Base-by-base conservation (phyloP, 306 rosid species). In the Macrotyloma uniflorum region DNA sequence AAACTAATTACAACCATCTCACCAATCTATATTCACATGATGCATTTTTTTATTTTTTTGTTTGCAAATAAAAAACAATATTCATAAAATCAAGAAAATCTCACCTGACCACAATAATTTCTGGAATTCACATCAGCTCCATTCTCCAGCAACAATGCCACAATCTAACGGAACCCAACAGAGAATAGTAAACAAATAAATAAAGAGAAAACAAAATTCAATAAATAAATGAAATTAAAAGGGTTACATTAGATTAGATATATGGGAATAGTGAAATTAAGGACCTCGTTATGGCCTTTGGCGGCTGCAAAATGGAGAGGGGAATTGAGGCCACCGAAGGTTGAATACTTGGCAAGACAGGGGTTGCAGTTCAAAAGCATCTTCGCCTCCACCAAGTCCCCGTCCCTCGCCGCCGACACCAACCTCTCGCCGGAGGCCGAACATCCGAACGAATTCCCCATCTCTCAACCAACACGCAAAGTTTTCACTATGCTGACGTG, bases 321-420 rank as follows among this genome's bases (percentile, higher is more conserved):
- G 22, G 98, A 91, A 88, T 91, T 93, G 73, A 93, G 96, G 71
- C 98, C 97, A 50, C 97, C 98, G 33, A 91, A 91, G 30, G 98
- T 93, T 2, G 98, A 93, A 89, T 93, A 93, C 81, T 93, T 93
- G 35, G 98, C 96, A 13, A 91, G 92, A 85, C 81, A 91, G 1
- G 98, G 97, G 18, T 88, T 93, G 80, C 87, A 91, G 78, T 90
- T 92, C 63, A 95, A 62, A 4, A 95, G 91, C 99, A 95, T 95
- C 87, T 90, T 93, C 1, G 98, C 98, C 81, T 95, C 99, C 16
- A 93, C 88, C 79, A 95, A 83, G 80, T 95, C 99, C n/a, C 97
- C 99, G 76, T 95, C 99, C 78, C 98, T 91, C 33, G 98, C 99
- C 42, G 99, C 99, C 83, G 99, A 95, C n/a, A 95, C 98, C 70